Conservation (phyloP, 192 early-diverging fungal genomes). For the Mortierella hygrophila region DNA sequence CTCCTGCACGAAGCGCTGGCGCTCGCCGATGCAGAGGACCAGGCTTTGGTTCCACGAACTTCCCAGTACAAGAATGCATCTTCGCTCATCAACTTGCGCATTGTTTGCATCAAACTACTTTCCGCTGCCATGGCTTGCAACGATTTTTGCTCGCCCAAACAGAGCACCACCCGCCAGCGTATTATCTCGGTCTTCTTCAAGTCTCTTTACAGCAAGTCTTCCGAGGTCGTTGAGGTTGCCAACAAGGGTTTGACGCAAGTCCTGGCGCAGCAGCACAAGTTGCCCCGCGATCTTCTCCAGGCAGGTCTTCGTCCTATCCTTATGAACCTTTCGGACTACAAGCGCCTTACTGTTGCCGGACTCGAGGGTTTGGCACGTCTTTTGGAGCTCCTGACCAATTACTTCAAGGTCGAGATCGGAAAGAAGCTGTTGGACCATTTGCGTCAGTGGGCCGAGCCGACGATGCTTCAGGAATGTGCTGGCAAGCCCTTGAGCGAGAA, state of each 20-base stretch:
- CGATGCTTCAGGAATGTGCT: slow-evolving; percentile 83
- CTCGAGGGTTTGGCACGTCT: slow-evolving; percentile 95
- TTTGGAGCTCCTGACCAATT: slow-evolving; percentile 93
- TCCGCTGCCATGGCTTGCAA: slow-evolving; percentile 92
- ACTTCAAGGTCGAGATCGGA: slow-evolving; percentile 99
- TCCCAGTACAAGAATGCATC: slow-evolving; percentile 85
- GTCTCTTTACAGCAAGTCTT: slow-evolving; percentile 94
- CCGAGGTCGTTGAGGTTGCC: slow-evolving; percentile 95
- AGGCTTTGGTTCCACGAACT: slow-evolving; percentile 88
- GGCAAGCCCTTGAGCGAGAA: slow-evolving; percentile 90
- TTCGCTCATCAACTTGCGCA: slow-evolving; percentile 88
- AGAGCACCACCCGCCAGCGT: slow-evolving; percentile 83
- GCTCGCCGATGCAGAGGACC: slow-evolving; percentile 97
- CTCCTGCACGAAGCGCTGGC: slow-evolving; percentile 93
- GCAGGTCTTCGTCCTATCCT: slow-evolving; percentile 96
- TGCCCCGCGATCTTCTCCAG: slow-evolving; percentile 96
- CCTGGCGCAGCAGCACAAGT: slow-evolving; percentile 83
- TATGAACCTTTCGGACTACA: slow-evolving; percentile 95
- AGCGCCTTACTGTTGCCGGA: slow-evolving; percentile 90
- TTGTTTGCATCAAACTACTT: slow-evolving; percentile 97
- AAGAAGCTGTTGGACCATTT: slow-evolving; percentile 97
- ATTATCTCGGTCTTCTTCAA: slow-evolving; percentile 99
- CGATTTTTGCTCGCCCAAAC: slow-evolving; percentile 82
- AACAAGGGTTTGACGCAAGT: slow-evolving; percentile 91
- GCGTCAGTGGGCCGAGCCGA: slow-evolving; percentile 91